Evolutionary conservation across 495 filamentous ascomycete species (phyloP).

Genomic region (Neurospora discreta): DNA sequence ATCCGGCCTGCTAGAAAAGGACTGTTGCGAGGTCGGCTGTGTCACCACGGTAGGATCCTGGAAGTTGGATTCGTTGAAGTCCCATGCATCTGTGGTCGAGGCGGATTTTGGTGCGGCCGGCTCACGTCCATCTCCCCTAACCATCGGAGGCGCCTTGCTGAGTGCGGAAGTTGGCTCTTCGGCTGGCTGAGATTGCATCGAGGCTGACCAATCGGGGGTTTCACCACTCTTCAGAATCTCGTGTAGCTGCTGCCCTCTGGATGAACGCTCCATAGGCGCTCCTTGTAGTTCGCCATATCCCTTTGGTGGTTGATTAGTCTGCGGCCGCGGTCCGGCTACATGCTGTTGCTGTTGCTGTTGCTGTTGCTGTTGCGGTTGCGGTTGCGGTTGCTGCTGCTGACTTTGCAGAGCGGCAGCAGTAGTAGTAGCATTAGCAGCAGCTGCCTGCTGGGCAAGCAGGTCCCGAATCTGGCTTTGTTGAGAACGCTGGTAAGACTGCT

Average conservation of each 20-base stretch:
- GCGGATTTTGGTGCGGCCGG: slow-evolving; percentile 29
- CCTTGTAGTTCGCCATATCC: not conserved
- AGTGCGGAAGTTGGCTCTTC: slow-evolving; percentile 48
- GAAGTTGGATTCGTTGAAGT: slow-evolving; percentile 69
- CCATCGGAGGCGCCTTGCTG: slow-evolving; percentile 5
- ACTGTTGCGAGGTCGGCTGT: slow-evolving; percentile 20
- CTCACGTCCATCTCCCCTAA: slow-evolving; percentile 14
- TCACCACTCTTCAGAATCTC: slow-evolving; percentile 19
- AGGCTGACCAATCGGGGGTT: slow-evolving; percentile 31
- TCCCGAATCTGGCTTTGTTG: slow-evolving; percentile 23
- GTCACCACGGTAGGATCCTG: slow-evolving; percentile 32
- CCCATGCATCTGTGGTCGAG: slow-evolving; percentile 57
- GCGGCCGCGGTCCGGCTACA: slow-evolving; percentile 29
- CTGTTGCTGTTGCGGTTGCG: not conserved
- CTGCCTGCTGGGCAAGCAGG: slow-evolving; percentile 30
- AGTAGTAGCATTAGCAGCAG: slow-evolving; percentile 2
- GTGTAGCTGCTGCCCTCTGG: slow-evolving; percentile 26
- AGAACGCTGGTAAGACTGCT: slow-evolving; percentile 22
- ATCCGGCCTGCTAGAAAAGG: slow-evolving; percentile 53
- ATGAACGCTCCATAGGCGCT: slow-evolving; percentile 33
- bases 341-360: not conserved
- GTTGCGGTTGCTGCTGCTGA: not conserved
- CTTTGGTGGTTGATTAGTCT: slow-evolving; percentile 36
- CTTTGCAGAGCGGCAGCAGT: not conserved
- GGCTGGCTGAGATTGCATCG: slow-evolving; percentile 26